Evolutionary conservation across 169 alveolate species (phyloP), one percentile per base, ranked within the genome.

Genomic region (Cryptosporidium muris): DNA sequence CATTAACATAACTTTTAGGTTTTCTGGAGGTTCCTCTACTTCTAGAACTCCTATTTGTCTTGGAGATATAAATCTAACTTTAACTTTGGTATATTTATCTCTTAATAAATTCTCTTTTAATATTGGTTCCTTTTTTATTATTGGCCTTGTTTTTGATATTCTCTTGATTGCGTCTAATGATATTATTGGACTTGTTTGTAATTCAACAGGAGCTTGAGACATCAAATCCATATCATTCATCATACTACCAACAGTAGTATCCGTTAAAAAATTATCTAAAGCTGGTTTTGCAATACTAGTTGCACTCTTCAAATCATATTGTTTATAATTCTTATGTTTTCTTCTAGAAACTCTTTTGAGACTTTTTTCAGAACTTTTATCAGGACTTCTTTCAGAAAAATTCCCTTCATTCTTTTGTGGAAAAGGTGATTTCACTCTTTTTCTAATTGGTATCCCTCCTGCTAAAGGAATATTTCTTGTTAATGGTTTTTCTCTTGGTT

Each of bases 1-100:
- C 4, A 68, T 9, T 49, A 74, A 42, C 2, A 43, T 43, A 37
- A 4, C 11, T 37, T 64, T 64, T n/a, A 74, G 74, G 74, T 58
- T 74, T 38, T 74, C 85, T 45, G 54, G 85, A 2, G 85, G 85
- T 2, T 68, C 85, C 68, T 74, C 62, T 36, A 74, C 54, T 16
- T 74, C 85, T 43, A 74, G 52, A 5, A 74, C 68, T 12, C 74
- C 60, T 45, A 74, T 74, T 5, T 63, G 40, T 11, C 85, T 74
- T 43, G 85, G 85, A 16, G 85, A 74, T 25, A 74, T 74, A 4
- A 68, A 74, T 7, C 85, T 51, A 11, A 74, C 60, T 42, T 64
- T 64, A 16, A 62, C 66, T 62, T 47, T 40, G 36, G 66, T 25
- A 25, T 25, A 25, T 25, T 25, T 25, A 25, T 25, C 25, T 25